Evolutionary conservation across 352 stramenopile species (phyloP).

Genomic region (Blastocystis sp.): DNA sequence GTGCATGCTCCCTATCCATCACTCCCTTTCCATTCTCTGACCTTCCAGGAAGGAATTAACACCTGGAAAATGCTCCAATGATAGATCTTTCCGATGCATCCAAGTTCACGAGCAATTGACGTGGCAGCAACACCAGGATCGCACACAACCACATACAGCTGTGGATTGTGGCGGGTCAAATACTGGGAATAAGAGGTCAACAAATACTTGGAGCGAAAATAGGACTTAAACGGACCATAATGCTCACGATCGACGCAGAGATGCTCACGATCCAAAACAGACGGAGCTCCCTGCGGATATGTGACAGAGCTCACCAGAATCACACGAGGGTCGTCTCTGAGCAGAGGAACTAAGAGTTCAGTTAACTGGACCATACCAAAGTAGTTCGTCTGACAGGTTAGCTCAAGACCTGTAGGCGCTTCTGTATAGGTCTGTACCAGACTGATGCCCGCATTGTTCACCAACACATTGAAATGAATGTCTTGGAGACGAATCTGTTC

Average conservation of each 20-base stretch:
- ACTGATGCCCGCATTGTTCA: slow-evolving; percentile 43
- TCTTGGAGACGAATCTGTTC: background rate
- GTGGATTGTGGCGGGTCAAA: background rate
- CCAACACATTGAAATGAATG: slow-evolving; percentile 21
- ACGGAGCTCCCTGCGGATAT: background rate
- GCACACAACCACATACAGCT: background rate
- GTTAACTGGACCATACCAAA: slow-evolving; percentile 24
- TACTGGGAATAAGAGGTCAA: slow-evolving; percentile 36
- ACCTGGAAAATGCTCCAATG: background rate
- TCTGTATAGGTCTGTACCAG: slow-evolving; percentile 31
- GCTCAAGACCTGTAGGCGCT: background rate
- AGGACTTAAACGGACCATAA: background rate
- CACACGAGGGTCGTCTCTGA: background rate
- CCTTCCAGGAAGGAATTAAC: background rate
- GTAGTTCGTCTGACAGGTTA: slow-evolving; percentile 52
- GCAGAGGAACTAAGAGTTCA: background rate
- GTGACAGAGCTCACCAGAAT: background rate
- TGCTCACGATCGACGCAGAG: background rate
- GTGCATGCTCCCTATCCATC: slow-evolving; percentile 9
- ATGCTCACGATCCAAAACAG: background rate
- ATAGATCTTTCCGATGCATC: slow-evolving; percentile 31
- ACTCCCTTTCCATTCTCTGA: background rate
- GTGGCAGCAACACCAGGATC: slow-evolving; percentile 25
- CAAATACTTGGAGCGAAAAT: slow-evolving; percentile 45
- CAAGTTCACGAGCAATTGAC: slow-evolving; percentile 14